These are phyloP conservation scores for Ustilago lituana DNA, from an alignment of 1,284 basidiomycete species.

Conservation along the genomic window DNA sequence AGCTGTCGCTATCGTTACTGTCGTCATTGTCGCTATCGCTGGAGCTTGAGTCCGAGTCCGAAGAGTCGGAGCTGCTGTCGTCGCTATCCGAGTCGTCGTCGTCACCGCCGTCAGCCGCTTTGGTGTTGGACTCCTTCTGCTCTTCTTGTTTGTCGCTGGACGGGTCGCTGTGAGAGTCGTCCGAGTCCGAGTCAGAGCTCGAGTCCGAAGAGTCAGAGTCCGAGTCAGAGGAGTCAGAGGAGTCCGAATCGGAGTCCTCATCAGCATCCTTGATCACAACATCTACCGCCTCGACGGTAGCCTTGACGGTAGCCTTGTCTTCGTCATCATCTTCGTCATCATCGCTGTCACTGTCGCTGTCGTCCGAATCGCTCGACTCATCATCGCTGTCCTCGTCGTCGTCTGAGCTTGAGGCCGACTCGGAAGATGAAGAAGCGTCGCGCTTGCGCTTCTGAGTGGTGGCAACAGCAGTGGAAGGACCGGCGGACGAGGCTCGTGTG, in stretches of 20 bases:
- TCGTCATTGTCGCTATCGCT: conserved; percentile 7
- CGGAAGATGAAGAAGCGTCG: conserved; percentile 12
- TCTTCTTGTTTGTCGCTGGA: conserved; percentile 16
- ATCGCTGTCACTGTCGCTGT: conserved; percentile 21
- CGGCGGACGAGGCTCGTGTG: conserved; percentile 17
- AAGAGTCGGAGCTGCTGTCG: conserved; percentile 3
- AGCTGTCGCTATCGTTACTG: conserved; percentile 15
- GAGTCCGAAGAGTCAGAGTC: conserved; percentile 26
- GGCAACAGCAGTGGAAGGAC: background rate
- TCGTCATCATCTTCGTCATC: conserved; percentile 17
- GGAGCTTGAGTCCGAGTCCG: conserved; percentile 15
- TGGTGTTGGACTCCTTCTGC: background rate
- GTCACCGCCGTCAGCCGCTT: conserved; percentile 11
- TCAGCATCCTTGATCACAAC: conserved; percentile 11
- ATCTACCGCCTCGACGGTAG: conserved; percentile 15
- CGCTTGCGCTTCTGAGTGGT: conserved; percentile 34
- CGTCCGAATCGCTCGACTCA: conserved; percentile 2
- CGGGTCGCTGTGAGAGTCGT: no score
- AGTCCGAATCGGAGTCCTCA: conserved; percentile 16
- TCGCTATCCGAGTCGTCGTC: conserved; percentile 16
- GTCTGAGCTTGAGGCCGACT: conserved; percentile 20
- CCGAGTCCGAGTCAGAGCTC: conserved; percentile 8
- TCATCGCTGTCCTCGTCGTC: conserved; percentile 17
- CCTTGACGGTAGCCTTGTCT: conserved; percentile 13
- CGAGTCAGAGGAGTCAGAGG: conserved; percentile 25